Evolutionary conservation across 1,284 basidiomycete genomes (phyloP).

Genomic region (Puccinia polysora): DNA sequence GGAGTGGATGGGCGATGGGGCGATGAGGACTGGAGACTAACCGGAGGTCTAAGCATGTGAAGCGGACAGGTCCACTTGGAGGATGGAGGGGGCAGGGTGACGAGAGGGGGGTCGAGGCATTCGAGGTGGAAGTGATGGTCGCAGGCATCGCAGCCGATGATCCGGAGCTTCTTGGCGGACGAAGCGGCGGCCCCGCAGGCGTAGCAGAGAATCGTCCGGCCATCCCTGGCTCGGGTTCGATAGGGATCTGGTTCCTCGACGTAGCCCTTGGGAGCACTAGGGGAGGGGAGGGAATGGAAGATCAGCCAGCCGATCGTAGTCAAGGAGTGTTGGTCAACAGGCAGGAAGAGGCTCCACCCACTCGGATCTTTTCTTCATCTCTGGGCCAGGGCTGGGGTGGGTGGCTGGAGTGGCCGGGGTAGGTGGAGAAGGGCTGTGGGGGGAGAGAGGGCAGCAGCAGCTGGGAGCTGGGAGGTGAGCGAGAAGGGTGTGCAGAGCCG

Average conservation of each 20-base stretch:
- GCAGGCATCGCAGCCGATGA: slow-evolving; percentile 33
- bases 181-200: slow-evolving; percentile 29
- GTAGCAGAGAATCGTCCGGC: slow-evolving; percentile 40
- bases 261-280: slow-evolving; percentile 36
- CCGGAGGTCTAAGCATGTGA: slow-evolving; percentile 19
- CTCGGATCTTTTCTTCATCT: slow-evolving; percentile 23
- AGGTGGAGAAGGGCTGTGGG: no score
- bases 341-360: background rate
- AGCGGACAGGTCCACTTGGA: slow-evolving; percentile 40
- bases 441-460: no score
- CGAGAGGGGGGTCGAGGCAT: slow-evolving; percentile 39
- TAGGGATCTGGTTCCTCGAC: slow-evolving; percentile 39
- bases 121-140: slow-evolving; percentile 38
- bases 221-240: slow-evolving; percentile 35
- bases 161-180: slow-evolving; percentile 13
- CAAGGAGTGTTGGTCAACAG: no score
- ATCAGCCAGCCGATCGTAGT: no score
- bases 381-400: no score
- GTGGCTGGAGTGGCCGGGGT: no score
- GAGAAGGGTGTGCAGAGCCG: no score
- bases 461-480: no score
- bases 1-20: background rate
- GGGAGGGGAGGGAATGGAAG: background rate
- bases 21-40: background rate
- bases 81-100: slow-evolving; percentile 12